Evolutionary conservation across 2,329 filamentous ascomycete species (phyloP).

Genomic region (Fusarium secorum): DNA sequence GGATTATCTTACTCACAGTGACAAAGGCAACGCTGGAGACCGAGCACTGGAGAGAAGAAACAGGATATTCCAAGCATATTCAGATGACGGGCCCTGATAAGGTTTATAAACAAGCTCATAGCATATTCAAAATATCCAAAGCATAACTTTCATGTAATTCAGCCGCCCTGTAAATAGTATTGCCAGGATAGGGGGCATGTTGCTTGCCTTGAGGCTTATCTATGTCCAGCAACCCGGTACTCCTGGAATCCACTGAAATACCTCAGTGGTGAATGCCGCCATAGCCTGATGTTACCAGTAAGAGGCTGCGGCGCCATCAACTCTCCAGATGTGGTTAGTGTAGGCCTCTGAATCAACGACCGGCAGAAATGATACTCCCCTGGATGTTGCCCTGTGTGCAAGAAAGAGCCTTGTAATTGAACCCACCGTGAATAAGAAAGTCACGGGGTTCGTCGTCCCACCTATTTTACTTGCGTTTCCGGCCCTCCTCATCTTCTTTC

Average conservation of each 20-base stretch:
- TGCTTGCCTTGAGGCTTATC: not conserved
- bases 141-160: not conserved
- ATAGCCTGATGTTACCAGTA: not conserved
- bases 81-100: not conserved
- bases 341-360: not conserved
- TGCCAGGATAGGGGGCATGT: not conserved
- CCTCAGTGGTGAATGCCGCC: not conserved
- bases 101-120: not conserved
- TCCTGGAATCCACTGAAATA: not conserved
- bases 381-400: not conserved
- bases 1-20: not conserved
- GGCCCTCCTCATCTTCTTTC: not conserved
- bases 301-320: rapidly evolving
- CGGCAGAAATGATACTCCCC: not conserved
- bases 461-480: not conserved
- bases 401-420: not conserved
- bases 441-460: not conserved
- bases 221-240: not conserved
- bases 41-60: not conserved
- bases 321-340: not conserved
- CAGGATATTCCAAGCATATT: not conserved
- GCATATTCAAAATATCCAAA: not conserved
- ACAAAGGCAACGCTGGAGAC: not conserved
- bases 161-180: not conserved
- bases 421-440: not conserved